Conservation (phyloP, 306 rosid genomes). For the Trifolium repens region DNA sequence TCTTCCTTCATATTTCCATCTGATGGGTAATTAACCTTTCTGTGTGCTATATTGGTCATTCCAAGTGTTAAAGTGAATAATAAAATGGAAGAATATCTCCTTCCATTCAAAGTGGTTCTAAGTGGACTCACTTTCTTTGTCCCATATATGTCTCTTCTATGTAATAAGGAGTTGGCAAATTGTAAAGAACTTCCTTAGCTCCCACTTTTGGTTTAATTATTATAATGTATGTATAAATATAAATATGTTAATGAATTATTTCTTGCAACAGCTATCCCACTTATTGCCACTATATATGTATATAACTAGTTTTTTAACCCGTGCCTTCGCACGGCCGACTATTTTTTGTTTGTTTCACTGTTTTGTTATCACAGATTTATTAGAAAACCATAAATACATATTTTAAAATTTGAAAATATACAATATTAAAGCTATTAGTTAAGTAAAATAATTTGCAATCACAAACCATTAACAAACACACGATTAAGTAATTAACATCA, state of each 20-base stretch:
- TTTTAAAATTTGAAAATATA: too few relatives aligned
- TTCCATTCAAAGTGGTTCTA: constrained; percentile 47
- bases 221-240: constrained; percentile 22
- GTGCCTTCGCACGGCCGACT: too few relatives aligned
- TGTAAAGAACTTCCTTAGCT: constrained; percentile 49
- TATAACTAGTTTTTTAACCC: too few relatives aligned
- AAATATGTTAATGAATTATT: constrained; percentile 55
- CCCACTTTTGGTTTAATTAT: constrained; percentile 61
- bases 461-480: too few relatives aligned
- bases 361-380: too few relatives aligned
- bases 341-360: too few relatives aligned
- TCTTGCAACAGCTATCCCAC: constrained; percentile 59
- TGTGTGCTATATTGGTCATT: constrained; percentile 27
- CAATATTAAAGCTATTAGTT: too few relatives aligned
- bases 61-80: constrained; percentile 41
- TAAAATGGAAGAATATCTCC: constrained; percentile 46
- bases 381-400: too few relatives aligned
- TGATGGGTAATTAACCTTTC: constrained; percentile 7
- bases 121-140: constrained; percentile 65
- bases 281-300: constrained; percentile 41
- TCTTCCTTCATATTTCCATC: not conserved
- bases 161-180: constrained; percentile 46
- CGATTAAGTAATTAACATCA: too few relatives aligned
- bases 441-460: too few relatives aligned
- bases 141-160: constrained; percentile 44